These are phyloP conservation scores for Lepidium africanum DNA, from an alignment of 345 rosid species.

Conservation along the genomic window DNA sequence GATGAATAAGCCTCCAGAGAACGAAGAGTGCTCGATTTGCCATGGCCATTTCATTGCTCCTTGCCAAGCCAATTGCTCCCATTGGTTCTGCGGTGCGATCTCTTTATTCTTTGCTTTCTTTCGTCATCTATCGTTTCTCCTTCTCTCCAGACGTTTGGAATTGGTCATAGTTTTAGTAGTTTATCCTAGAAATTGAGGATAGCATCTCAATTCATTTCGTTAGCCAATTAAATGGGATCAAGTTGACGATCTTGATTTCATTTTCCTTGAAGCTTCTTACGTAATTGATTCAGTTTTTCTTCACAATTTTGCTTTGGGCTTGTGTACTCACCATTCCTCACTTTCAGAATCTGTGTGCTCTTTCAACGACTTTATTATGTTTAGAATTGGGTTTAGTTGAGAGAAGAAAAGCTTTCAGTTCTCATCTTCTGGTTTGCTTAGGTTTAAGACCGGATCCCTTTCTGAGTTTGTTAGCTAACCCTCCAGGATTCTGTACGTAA, in stretches of 20 bases:
- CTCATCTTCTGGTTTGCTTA: neutral
- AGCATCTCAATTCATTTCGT: neutral
- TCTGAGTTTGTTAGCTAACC: neutral
- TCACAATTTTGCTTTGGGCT: neutral
- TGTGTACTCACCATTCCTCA: neutral
- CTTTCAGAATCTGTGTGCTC: neutral
- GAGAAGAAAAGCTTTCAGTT: neutral
- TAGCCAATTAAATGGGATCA: neutral
- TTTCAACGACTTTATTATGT: neutral
- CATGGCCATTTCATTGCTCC: constrained; percentile 60
- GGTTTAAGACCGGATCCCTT: neutral
- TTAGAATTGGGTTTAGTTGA: neutral
- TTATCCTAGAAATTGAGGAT: neutral
- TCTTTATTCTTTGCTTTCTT: neutral
- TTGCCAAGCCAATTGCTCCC: constrained; percentile 86
- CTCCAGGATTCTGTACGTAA: neutral
- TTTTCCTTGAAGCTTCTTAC: neutral
- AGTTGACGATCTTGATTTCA: neutral
- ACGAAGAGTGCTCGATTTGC: constrained; percentile 71
- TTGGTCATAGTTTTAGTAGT: neutral
- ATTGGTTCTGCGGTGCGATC: constrained; percentile 73
- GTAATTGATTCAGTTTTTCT: neutral
- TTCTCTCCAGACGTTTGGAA: neutral
- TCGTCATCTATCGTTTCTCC: neutral
- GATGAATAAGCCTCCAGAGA: constrained; percentile 61